These are phyloP conservation scores for Phytophthora lateralis DNA, from an alignment of 352 stramenopile species.

Conservation along the genomic window DNA sequence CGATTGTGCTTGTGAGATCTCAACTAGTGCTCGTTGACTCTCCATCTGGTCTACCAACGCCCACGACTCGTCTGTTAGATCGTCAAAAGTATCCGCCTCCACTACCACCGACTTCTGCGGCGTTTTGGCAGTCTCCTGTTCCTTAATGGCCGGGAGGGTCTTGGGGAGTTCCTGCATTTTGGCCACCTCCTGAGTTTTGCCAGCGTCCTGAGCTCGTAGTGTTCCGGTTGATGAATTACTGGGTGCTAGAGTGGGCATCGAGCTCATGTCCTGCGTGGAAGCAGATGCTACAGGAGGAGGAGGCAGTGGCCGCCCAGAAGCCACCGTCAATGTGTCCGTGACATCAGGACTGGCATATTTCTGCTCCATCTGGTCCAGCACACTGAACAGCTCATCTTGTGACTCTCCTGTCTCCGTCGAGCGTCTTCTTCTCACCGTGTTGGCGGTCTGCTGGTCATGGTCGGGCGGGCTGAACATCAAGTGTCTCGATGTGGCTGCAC, in stretches of 20 bases:
- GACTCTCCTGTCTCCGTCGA: slow-evolving; percentile 40
- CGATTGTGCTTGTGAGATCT: slow-evolving; percentile 15
- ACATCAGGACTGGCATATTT: slow-evolving; percentile 55
- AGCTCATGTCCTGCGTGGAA: slow-evolving; percentile 5
- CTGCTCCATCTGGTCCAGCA: slow-evolving; percentile 68
- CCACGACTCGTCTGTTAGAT: slow-evolving; percentile 84
- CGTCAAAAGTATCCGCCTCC: slow-evolving; percentile 56
- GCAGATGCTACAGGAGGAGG: neutral
- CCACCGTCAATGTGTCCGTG: neutral
- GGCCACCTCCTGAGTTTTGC: slow-evolving; percentile 19
- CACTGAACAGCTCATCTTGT: slow-evolving; percentile 63
- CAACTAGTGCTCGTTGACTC: slow-evolving; percentile 44
- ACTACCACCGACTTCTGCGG: slow-evolving; percentile 14
- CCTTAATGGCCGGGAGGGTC: slow-evolving; percentile 1
- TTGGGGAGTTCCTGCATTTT: slow-evolving; percentile 1
- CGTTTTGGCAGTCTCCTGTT: slow-evolving; percentile 12
- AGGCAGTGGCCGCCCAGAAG: neutral
- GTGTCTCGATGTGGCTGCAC: slow-evolving; percentile 44
- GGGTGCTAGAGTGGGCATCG: slow-evolving; percentile 10
- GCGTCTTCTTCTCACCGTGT: slow-evolving; percentile 9
- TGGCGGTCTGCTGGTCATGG: slow-evolving; percentile 6
- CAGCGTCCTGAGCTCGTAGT: slow-evolving; percentile 14
- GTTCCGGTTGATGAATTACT: slow-evolving; percentile 32
- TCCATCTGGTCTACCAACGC: slow-evolving; percentile 73
- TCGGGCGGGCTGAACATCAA: slow-evolving; percentile 53